Evolutionary conservation across 139 green algal species (phyloP).

Genomic region (Chlorella vulgaris): DNA sequence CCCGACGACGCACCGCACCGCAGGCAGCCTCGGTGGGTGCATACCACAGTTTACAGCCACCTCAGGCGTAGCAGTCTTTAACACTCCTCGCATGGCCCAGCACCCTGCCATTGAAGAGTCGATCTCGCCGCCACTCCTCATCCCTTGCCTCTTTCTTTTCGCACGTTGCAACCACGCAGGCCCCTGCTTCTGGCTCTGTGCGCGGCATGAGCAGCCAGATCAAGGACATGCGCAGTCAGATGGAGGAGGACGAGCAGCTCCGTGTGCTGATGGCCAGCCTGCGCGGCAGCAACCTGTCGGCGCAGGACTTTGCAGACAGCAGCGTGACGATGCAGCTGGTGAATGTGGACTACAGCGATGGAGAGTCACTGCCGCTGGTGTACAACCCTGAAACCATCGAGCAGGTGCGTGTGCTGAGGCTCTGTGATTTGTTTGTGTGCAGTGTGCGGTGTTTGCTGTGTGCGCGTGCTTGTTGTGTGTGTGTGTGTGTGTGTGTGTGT

Average conservation of each 20-base stretch:
- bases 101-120: too few species aligned
- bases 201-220: conserved; percentile 76
- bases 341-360: conserved; percentile 33
- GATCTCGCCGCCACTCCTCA: too few species aligned
- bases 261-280: conserved; percentile 84
- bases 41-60: too few species aligned
- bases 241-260: conserved; percentile 83
- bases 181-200: neutral
- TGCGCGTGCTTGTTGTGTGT: neutral
- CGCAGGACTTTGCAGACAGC: conserved; percentile 82
- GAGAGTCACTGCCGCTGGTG: conserved; percentile 74
- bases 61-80: too few species aligned
- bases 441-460: neutral
- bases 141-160: too few species aligned
- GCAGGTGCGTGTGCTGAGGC: conserved; percentile 6
- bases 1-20: too few species aligned
- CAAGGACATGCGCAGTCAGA: conserved; percentile 60
- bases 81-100: too few species aligned
- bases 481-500: too few species aligned
- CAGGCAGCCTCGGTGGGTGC: too few species aligned
- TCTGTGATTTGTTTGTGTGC: neutral
- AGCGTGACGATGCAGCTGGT: conserved; percentile 42
- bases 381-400: conserved; percentile 91
- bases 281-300: conserved; percentile 83
- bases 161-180: too few species aligned